Evolutionary conservation across 2,329 filamentous ascomycete genomes (phyloP), one percentile per base, ranked within the genome.

Genomic region (Claviceps humidiphila): DNA sequence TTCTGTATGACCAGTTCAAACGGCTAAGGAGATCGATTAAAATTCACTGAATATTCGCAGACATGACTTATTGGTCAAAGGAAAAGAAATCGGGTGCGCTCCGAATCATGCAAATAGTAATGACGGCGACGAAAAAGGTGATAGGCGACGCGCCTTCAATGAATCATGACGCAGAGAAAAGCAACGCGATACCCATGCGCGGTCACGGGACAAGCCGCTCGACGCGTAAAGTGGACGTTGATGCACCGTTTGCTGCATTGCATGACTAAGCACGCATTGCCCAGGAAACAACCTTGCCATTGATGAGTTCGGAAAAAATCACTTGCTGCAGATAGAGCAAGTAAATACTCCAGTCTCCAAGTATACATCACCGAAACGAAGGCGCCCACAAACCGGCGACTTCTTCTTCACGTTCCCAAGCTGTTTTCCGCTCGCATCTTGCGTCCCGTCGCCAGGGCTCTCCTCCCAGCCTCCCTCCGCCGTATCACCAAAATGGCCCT

Each of bases 401-500:
- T 50, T 54, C 53, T 52, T 43, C 24, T 20, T 9, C 37, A n/a
- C 6, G 52, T 53, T 51, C 57, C 66, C 11, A 74, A 70, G 57
- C 70, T 76, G 72, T 72, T 73, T 58, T 66, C 68, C 62, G 69
- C 77, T 53, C 69, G 61, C 34, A 52, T 51, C 60, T 17, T 61
- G 62, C 61, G 67, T 62, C 62, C 65, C 58, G 53, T 58, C 61
- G 55, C 59, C 51, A 57, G 58, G 60, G 62, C 58, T 64, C 66
- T 57, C 63, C 73, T 59, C 66, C 72, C 57, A 74, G 47, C 57
- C 47, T 47, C 53, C 37, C 47, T 62, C 47, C 55, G 52, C 55
- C 58, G 53, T 50, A 56, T 60, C 58, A 54, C 75, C 67, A 80
- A 76, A 65, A 86, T 91, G 77, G 73, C 79, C 63, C 81, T 89